A percentile compares a stretch with the other conserved stretches of the same genome.
Conservation (phyloP, 306 rosid genomes). For the Lablab purpureus region DNA sequence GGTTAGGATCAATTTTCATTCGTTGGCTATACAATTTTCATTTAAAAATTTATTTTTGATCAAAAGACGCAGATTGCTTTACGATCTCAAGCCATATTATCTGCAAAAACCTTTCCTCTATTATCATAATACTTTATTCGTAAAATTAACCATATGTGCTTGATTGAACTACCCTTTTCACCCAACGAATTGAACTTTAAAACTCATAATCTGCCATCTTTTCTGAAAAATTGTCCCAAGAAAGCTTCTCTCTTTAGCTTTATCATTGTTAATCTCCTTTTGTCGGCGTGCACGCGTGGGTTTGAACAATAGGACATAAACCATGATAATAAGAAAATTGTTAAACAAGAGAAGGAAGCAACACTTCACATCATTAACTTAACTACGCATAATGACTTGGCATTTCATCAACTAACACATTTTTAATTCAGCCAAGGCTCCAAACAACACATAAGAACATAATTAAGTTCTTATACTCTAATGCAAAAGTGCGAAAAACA, state of each 20-base stretch:
- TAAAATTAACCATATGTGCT: not conserved
- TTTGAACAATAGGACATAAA: constrained; percentile 8
- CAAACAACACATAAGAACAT: constrained; percentile 31
- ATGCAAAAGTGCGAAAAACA: constrained; percentile 18
- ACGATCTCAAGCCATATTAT: not conserved
- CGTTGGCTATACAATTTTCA: too few relatives aligned
- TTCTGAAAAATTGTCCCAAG: constrained; percentile 5
- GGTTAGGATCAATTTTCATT: not conserved
- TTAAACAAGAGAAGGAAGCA: not conserved
- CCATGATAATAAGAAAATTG: not conserved
- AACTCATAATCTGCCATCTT: constrained; percentile 34
- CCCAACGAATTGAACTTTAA: constrained; percentile 12
- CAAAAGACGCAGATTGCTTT: not conserved
- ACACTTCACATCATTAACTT: not conserved
- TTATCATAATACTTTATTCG: not conserved
- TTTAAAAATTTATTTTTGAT: not conserved
- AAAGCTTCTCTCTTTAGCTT: constrained; percentile 24
- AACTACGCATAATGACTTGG: constrained; percentile 38
- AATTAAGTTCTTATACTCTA: constrained; percentile 43
- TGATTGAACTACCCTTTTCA: not conserved
- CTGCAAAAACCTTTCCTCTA: not conserved
- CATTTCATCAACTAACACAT: constrained; percentile 42
- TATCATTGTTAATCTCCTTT: not conserved
- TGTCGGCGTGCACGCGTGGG: constrained; percentile 50
- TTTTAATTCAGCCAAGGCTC: constrained; percentile 6